These are phyloP conservation scores for Gracilaria domingensis DNA, from an alignment of 23 red algal genomes.

Conservation along the genomic window DNA sequence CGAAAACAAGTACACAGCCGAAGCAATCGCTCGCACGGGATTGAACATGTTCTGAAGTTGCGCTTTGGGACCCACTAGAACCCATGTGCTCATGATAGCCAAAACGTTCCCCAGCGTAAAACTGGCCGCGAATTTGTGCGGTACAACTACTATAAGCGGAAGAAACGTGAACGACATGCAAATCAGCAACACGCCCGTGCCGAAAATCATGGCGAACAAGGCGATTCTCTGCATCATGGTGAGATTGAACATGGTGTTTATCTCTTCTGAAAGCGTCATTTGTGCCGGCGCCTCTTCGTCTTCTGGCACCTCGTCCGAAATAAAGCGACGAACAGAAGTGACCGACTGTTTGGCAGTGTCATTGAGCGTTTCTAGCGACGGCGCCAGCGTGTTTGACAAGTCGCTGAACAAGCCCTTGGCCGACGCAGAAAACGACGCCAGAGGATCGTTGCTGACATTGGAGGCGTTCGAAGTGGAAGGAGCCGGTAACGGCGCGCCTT, in stretches of 20 bases:
- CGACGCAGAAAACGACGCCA: conserved; percentile 28
- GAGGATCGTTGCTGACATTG: conserved; percentile 13
- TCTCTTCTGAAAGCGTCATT: conserved; percentile 67
- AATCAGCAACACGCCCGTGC: conserved; percentile 83
- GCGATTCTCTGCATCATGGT: conserved; percentile 68
- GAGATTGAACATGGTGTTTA: conserved; percentile 75
- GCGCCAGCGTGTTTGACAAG: conserved; percentile 21
- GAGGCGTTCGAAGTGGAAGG: conserved; percentile 27
- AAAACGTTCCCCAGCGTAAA: conserved; percentile 92
- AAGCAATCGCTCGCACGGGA: conserved; percentile 80
- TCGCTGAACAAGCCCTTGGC: conserved; percentile 44
- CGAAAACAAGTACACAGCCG: conserved; percentile 69
- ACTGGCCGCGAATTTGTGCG: conserved; percentile 84
- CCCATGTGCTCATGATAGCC: conserved; percentile 78
- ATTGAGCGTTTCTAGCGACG: conserved; percentile 29
- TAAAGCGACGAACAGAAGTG: conserved; percentile 52
- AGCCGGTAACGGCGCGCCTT: conserved; percentile 50
- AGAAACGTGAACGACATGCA: conserved; percentile 80
- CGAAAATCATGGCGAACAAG: conserved; percentile 88
- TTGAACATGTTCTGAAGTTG: conserved; percentile 89
- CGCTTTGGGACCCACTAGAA: conserved; percentile 84
- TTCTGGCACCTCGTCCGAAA: conserved; percentile 29
- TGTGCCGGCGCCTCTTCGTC: conserved; percentile 44
- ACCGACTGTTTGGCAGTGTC: conserved; percentile 44
- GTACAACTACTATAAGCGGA: conserved; percentile 78